Conservation (phyloP, 129 eudicot species). For the Artemisia tridentata region DNA sequence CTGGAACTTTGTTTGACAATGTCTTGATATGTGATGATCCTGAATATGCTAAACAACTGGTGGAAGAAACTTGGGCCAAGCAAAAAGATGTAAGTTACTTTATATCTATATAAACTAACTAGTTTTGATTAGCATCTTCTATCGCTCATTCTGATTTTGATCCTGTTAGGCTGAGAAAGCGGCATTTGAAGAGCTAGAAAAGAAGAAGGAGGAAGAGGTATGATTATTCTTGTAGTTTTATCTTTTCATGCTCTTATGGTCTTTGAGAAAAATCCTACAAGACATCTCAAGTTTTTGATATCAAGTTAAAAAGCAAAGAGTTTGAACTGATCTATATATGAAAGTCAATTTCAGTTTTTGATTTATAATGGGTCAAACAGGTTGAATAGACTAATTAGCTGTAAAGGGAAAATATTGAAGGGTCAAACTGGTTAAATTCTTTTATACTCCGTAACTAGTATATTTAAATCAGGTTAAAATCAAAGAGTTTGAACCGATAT, state of each 20-base stretch:
- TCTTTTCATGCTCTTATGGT: background rate
- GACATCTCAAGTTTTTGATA: background rate
- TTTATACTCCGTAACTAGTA: no score
- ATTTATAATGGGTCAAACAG: background rate
- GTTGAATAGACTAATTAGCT: background rate
- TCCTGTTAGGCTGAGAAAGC: constrained; percentile 76
- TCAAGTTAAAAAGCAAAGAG: background rate
- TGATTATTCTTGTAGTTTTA: background rate
- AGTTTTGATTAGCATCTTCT: background rate
- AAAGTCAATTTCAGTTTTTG: background rate
- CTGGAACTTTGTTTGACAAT: constrained; percentile 85
- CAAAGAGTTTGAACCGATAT: no score
- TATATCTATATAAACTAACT: background rate
- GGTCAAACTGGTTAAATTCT: background rate
- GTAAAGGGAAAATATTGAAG: background rate
- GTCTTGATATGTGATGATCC: constrained; percentile 23
- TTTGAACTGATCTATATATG: background rate
- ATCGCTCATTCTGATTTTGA: background rate
- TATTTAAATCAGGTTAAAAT: background rate
- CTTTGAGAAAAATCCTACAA: background rate
- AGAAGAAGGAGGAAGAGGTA: constrained; percentile 84
- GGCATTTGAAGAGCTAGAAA: constrained; percentile 89
- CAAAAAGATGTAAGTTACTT: constrained; percentile 73
- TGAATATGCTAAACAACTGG: constrained; percentile 53
- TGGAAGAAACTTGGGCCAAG: constrained; percentile 91